Percentiles rank a stretch among this genome's conserved stretches.
Evolutionary conservation across 345 rosid species (phyloP).

Genomic region (Euphorbia pulcherrima): DNA sequence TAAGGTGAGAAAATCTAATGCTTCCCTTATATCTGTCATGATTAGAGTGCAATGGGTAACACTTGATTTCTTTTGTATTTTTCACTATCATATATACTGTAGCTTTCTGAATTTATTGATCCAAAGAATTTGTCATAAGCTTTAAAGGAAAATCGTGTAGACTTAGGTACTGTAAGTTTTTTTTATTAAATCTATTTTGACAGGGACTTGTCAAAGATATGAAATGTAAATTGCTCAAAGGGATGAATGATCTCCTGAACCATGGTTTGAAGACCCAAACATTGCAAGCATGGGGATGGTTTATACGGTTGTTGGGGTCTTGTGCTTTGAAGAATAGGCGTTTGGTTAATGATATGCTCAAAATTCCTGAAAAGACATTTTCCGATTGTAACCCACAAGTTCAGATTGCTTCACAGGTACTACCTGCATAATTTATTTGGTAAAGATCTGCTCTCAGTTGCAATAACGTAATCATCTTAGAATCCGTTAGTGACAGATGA

Average conservation of each 20-base stretch:
- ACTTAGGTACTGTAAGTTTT: neutral
- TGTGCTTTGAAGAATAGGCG: conserved; percentile 36
- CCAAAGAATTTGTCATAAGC: neutral
- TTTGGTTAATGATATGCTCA: conserved; percentile 51
- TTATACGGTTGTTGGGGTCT: conserved; percentile 43
- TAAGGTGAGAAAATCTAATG: conserved; percentile 31
- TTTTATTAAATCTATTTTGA: conserved; percentile 1
- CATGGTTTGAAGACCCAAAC: conserved; percentile 46
- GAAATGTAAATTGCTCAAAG: conserved; percentile 32
- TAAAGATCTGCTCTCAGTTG: neutral
- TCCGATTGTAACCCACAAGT: conserved; percentile 45
- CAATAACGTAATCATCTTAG: neutral
- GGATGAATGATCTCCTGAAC: conserved; percentile 43
- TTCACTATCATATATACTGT: neutral
- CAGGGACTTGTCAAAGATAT: conserved; percentile 41
- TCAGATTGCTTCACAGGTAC: conserved; percentile 61
- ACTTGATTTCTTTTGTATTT: neutral
- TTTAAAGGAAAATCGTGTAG: neutral
- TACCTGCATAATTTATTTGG: neutral
- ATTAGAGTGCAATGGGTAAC: neutral
- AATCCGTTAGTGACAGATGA: neutral
- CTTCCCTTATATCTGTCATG: neutral
- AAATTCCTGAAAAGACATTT: conserved; percentile 49
- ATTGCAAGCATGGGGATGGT: conserved; percentile 62
- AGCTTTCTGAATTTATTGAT: neutral